Evolutionary conservation across 1,284 basidiomycete species (phyloP).

Genomic region (Puccinia coronata): DNA sequence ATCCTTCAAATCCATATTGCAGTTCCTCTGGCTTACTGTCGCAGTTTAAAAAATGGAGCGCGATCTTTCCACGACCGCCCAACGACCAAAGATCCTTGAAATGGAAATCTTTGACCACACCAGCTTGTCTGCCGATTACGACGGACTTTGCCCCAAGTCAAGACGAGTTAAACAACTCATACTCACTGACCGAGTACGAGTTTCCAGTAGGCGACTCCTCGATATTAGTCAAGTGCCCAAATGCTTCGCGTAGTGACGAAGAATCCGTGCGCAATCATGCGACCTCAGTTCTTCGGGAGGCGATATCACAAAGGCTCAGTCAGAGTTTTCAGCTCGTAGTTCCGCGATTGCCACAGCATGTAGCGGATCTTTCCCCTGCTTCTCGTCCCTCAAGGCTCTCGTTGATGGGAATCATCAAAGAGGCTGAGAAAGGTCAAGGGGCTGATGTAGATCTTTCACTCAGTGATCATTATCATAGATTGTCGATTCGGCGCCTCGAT

Average conservation of each 20-base stretch:
- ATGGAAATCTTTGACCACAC: slow-evolving; percentile 57
- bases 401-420: slow-evolving; percentile 49
- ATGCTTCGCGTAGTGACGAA: slow-evolving; percentile 58
- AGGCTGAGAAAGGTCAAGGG: slow-evolving; percentile 52
- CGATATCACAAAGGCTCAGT: slow-evolving; percentile 85
- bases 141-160: slow-evolving; percentile 82
- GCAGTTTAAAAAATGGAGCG: slow-evolving; percentile 82
- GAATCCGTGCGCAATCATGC: slow-evolving; percentile 68
- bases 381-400: slow-evolving; percentile 46
- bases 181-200: slow-evolving; percentile 69
- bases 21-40: slow-evolving; percentile 56
- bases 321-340: slow-evolving; percentile 95
- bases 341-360: slow-evolving; percentile 50
- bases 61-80: slow-evolving; percentile 74
- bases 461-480: slow-evolving; percentile 55
- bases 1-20: slow-evolving; percentile 63
- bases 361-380: slow-evolving; percentile 48
- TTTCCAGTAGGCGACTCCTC: slow-evolving; percentile 58
- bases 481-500: slow-evolving; percentile 51
- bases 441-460: slow-evolving; percentile 51
- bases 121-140: slow-evolving; percentile 79
- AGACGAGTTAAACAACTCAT: slow-evolving; percentile 74
- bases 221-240: slow-evolving; percentile 56
- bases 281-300: slow-evolving; percentile 62
- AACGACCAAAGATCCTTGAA: slow-evolving; percentile 54